Base-by-base conservation (phyloP, 345 rosid genomes). In the Populus simonii region DNA sequence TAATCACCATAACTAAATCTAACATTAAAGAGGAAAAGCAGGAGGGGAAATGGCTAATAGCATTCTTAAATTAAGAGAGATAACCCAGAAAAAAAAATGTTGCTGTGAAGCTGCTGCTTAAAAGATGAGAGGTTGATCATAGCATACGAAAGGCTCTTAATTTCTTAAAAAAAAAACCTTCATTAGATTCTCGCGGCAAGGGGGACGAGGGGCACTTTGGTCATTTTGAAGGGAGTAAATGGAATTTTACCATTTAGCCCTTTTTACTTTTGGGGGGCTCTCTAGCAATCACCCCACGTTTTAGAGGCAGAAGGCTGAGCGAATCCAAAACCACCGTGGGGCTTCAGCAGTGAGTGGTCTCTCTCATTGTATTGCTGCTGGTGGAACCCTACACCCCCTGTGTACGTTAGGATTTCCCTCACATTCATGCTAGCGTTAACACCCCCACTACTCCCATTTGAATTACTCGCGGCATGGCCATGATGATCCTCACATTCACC, bases 291-390 rank as follows among this genome's bases (percentile, higher is more conserved):
- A 15, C 82, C 86, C 90, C 89, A 87, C 18, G 89, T 68, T 65
- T 75, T 84, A 1, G 89, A 79, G 66, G 83, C 83, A 20, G 87
- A 45, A 68, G 87, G 76, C 70, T 83, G 90, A 63, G 83, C 76
- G 80, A 83, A 89, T 78, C 90, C 89, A 66, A 89, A 79, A 73
- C 81, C 86, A 71, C 82, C 86, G 45, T 83, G 91, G 70, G 88
- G 85, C 81, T 80, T 89, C 83, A 86, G 80, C 82, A 80, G 76
- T 15, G 85, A 51, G 39, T 68, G 83, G 74, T 79, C 87, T 81
- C 84, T 87, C 84, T 82, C 90, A 51, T 51, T 27, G 74, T 84
- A 85, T 23, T 77, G 88, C 74, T 80, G 91, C 80, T 38, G 71
- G 47, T 68, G 71, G 27, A 89, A 83, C 83, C 88, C 84, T 75